These are phyloP conservation scores for Berberis thunbergii DNA, from an alignment of 164 flowering plant species.

Conservation along the genomic window DNA sequence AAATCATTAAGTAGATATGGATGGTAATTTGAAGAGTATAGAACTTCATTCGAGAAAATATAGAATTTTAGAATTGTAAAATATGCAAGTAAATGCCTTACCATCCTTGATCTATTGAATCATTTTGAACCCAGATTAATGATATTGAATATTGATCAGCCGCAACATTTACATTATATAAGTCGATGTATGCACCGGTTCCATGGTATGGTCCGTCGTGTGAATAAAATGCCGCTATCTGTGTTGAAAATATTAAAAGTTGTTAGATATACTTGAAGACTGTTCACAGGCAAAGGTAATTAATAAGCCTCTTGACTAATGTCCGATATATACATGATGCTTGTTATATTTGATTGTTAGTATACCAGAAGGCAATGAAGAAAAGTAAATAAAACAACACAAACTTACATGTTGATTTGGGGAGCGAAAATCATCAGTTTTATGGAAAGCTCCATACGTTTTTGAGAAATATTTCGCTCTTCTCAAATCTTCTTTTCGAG, in stretches of 20 bases:
- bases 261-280: too few relatives aligned
- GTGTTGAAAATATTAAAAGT: neutral
- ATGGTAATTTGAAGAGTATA: neutral
- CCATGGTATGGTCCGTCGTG: neutral
- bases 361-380: neutral
- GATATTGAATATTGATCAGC: neutral
- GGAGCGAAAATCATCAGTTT: neutral
- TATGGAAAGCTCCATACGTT: neutral
- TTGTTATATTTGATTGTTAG: too few relatives aligned
- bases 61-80: neutral
- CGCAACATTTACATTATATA: neutral
- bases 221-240: neutral
- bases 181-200: neutral
- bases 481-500: neutral
- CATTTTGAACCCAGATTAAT: neutral
- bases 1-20: too few relatives aligned
- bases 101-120: neutral
- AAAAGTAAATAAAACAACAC: neutral
- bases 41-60: too few relatives aligned
- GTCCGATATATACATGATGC: too few relatives aligned
- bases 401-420: neutral
- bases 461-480: neutral
- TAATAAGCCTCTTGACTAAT: too few relatives aligned
- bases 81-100: neutral
- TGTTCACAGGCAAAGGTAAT: too few relatives aligned